phyloP scores from a whole-genome alignment of 2,329 filamentous ascomycete genomes.

The Alternaria atra region DNA sequence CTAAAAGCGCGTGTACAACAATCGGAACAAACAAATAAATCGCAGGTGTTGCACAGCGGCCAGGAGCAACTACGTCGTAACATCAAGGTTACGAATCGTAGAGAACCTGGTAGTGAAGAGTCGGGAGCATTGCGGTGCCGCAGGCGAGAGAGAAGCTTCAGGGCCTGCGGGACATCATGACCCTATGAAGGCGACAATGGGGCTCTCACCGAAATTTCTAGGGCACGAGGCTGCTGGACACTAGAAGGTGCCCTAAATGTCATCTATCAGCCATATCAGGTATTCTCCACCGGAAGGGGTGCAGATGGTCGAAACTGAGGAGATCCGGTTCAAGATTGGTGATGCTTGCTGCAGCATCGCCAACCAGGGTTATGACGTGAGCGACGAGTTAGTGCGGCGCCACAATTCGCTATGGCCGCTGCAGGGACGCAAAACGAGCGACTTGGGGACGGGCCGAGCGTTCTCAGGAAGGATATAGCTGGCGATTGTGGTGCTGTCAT shows the following conservation, averaged over 20 bases:
- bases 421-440: constrained; percentile 32
- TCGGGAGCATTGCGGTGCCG: constrained; percentile 32
- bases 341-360: constrained; percentile 33
- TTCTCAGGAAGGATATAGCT: constrained; percentile 13
- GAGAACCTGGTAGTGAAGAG: constrained; percentile 19
- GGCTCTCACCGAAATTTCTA: constrained; percentile 32
- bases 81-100: constrained; percentile 36
- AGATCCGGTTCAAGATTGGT: constrained; percentile 38
- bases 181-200: constrained; percentile 25
- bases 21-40: constrained; percentile 35
- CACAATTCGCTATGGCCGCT: constrained; percentile 28
- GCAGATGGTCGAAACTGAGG: constrained; percentile 36
- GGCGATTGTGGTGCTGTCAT: constrained; percentile 43
- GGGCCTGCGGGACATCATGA: constrained; percentile 34
- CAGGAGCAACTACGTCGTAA: constrained; percentile 45
- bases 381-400: constrained; percentile 18
- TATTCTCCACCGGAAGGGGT: constrained; percentile 26
- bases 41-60: constrained; percentile 41
- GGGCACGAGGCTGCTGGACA: constrained; percentile 31
- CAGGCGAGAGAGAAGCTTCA: constrained; percentile 24
- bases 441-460: constrained; percentile 35
- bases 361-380: constrained; percentile 30
- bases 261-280: constrained; percentile 38
- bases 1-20: constrained; percentile 29
- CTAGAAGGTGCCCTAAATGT: constrained; percentile 33